Conservation (phyloP, 768 basidiomycete genomes). For the Tephrocybe sp. region DNA sequence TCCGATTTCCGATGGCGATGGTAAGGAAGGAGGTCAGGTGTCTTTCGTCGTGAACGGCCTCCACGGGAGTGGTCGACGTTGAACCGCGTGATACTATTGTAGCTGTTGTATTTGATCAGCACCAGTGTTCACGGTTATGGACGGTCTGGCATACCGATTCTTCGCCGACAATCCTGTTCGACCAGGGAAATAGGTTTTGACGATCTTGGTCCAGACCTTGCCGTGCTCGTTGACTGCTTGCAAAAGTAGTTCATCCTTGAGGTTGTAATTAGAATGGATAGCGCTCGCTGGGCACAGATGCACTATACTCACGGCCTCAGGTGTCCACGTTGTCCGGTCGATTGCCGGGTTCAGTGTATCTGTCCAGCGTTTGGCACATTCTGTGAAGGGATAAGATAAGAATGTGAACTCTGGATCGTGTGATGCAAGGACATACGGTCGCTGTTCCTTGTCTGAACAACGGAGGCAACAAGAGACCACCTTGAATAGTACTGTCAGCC, state of each 20-base stretch:
- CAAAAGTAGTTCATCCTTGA: conserved; percentile 54
- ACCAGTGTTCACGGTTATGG: background rate
- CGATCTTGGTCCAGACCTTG: conserved; percentile 63
- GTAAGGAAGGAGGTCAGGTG: conserved; percentile 32
- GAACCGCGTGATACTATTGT: conserved; percentile 53
- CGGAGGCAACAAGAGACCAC: conserved; percentile 59
- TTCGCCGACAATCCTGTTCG: conserved; percentile 60
- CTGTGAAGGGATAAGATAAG: conserved; percentile 30
- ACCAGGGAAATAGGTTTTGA: conserved; percentile 60
- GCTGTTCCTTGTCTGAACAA: conserved; percentile 57
- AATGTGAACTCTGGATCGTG: background rate
- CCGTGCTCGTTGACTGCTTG: conserved; percentile 56
- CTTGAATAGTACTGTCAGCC: conserved; percentile 24
- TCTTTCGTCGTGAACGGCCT: conserved; percentile 36
- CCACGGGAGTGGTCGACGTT: conserved; percentile 38
- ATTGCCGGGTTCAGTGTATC: conserved; percentile 63
- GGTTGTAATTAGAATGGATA: conserved; percentile 8
- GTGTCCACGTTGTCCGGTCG: conserved; percentile 59
- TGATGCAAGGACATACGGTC: conserved; percentile 53
- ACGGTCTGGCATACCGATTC: conserved; percentile 42
- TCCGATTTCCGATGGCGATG: conserved; percentile 31
- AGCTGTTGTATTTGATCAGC: conserved; percentile 28
- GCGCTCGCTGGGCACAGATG: background rate
- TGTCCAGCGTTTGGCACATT: conserved; percentile 64
- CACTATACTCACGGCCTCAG: conserved; percentile 42